These are phyloP conservation scores for Boletus sp. DNA, from an alignment of 768 basidiomycete species.

Conservation along the genomic window DNA sequence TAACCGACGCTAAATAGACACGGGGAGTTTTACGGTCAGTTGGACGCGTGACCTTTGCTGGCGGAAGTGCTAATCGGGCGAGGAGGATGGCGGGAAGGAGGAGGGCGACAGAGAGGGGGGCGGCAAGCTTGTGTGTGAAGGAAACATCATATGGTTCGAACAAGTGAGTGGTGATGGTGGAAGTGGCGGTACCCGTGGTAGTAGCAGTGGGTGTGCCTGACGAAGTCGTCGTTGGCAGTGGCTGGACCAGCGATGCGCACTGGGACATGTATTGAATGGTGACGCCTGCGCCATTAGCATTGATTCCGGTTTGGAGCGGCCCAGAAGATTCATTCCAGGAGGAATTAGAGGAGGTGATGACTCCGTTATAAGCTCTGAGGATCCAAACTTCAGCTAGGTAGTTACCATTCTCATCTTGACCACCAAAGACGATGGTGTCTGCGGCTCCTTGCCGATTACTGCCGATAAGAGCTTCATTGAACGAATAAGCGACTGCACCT, in stretches of 20 bases:
- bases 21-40: constrained; percentile 27
- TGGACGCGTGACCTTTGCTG: constrained; percentile 25
- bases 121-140: constrained; percentile 43
- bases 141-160: constrained; percentile 42
- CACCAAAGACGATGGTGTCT: constrained; percentile 80
- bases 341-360: constrained; percentile 51
- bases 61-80: constrained; percentile 41
- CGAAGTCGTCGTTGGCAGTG: constrained; percentile 25
- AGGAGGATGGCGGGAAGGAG: constrained; percentile 43
- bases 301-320: constrained; percentile 55
- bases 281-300: constrained; percentile 70
- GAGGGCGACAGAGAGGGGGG: constrained; percentile 49
- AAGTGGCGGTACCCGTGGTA: neutral
- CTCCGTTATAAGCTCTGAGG: constrained; percentile 67
- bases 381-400: constrained; percentile 79
- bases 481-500: constrained; percentile 67
- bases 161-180: constrained; percentile 14
- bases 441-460: constrained; percentile 44
- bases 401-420: constrained; percentile 61
- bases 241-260: constrained; percentile 49
- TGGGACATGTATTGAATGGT: constrained; percentile 53
- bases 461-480: constrained; percentile 55
- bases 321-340: constrained; percentile 72
- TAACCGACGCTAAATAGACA: constrained; percentile 37
- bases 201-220: constrained; percentile 13